These are phyloP conservation scores for Crithidia sp. DNA, from an alignment of 208 protist species.

Conservation along the genomic window DNA sequence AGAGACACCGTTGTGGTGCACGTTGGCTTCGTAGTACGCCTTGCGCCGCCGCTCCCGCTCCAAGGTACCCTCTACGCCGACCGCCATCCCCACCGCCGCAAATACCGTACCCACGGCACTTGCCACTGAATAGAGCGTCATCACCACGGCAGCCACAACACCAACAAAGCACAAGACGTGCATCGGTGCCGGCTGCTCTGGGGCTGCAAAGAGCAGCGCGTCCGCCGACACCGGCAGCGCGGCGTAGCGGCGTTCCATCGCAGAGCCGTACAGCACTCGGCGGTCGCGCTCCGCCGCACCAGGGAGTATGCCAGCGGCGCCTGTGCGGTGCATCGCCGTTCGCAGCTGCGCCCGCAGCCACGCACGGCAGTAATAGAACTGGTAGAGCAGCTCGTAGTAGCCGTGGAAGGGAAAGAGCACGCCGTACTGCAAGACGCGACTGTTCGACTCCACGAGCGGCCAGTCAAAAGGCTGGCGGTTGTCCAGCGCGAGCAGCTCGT, in stretches of 20 bases:
- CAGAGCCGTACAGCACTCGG: conserved; percentile 30
- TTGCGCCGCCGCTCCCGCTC: conserved; percentile 27
- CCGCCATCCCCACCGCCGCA: conserved; percentile 32
- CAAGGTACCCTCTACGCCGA: conserved; percentile 35
- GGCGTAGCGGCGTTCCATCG: conserved; percentile 36
- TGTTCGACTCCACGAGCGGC: conserved; percentile 70
- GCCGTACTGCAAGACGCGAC: conserved; percentile 48
- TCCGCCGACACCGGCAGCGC: conserved; percentile 43
- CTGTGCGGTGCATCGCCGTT: no score
- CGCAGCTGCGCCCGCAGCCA: conserved; percentile 19
- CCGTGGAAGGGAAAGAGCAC: conserved; percentile 70
- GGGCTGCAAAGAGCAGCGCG: conserved; percentile 65
- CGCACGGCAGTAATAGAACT: conserved; percentile 38
- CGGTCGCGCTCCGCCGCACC: neutral
- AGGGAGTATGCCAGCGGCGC: neutral
- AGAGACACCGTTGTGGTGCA: neutral
- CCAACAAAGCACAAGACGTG: conserved; percentile 45
- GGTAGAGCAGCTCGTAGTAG: conserved; percentile 63
- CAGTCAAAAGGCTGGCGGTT: conserved; percentile 57
- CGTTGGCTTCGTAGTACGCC: conserved; percentile 45
- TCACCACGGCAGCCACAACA: conserved; percentile 22
- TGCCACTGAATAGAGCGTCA: conserved; percentile 48
- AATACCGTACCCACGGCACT: conserved; percentile 33
- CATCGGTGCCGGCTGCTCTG: conserved; percentile 33
- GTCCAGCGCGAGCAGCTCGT: conserved; percentile 68